A percentile compares a stretch with the other conserved stretches of the same genome.
These are phyloP conservation scores for Blastobotrys apis DNA, from an alignment of 1,139 yeast genomes.

Conservation along the genomic window DNA sequence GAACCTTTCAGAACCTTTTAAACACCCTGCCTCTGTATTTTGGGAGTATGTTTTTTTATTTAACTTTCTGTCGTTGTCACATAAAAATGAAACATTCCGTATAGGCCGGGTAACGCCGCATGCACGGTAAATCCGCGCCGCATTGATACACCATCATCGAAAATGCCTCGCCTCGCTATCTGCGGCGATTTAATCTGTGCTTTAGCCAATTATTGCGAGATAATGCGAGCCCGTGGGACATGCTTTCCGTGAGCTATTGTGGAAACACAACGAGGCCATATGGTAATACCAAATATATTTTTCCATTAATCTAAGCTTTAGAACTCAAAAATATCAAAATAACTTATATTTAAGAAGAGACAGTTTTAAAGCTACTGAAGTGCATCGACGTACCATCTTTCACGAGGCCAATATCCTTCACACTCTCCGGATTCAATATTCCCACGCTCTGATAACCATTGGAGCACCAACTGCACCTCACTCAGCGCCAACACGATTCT, in stretches of 20 bases:
- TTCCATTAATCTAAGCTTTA: no score
- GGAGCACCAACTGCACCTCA: slow-evolving; percentile 50
- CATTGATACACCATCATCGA: no score
- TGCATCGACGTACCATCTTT: slow-evolving; percentile 48
- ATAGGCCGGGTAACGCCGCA: slow-evolving; percentile 10
- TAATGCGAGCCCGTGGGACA: no score
- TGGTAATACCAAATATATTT: no score
- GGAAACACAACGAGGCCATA: no score
- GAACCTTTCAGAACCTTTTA: no score
- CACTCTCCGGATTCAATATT: slow-evolving; percentile 40
- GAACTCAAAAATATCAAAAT: background rate
- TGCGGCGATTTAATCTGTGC: no score
- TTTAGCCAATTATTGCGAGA: no score
- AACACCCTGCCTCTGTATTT: no score
- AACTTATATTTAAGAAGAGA: background rate
- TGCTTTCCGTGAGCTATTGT: no score
- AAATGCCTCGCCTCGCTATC: no score
- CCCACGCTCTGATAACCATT: slow-evolving; percentile 53
- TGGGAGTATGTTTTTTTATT: no score
- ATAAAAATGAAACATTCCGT: background rate
- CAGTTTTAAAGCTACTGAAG: slow-evolving; percentile 4
- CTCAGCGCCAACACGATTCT: slow-evolving; percentile 42
- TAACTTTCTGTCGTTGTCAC: background rate
- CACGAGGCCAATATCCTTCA: slow-evolving; percentile 48
- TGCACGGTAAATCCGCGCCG: slow-evolving; percentile 1